A percentile compares a stretch with the other conserved stretches of the same genome.
These are phyloP conservation scores for Cyathus olla DNA, from an alignment of 1,284 basidiomycete species.

Conservation along the genomic window DNA sequence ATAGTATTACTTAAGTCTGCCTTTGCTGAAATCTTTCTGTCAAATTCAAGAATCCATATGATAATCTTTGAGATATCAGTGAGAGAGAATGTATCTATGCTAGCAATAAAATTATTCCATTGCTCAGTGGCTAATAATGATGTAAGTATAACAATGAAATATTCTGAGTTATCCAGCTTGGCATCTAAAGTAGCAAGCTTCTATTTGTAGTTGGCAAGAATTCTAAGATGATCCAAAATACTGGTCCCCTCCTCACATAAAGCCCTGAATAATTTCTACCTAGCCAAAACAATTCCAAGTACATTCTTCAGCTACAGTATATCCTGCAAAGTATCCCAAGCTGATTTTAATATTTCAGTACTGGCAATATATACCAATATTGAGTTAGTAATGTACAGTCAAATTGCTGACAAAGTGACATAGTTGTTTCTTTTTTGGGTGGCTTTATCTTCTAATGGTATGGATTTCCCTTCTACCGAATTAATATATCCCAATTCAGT, in stretches of 20 bases:
- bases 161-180: not conserved
- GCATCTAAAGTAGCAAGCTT: not conserved
- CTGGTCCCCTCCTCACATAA: not conserved
- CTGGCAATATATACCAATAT: too few relatives aligned
- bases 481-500: too few relatives aligned
- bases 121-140: not conserved
- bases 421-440: too few relatives aligned
- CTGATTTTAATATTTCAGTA: too few relatives aligned
- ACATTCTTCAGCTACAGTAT: too few relatives aligned
- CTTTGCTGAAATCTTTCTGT: not conserved
- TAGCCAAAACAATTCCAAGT: too few relatives aligned
- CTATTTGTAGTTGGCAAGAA: not conserved
- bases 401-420: too few relatives aligned
- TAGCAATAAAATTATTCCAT: not conserved
- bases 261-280: too few relatives aligned
- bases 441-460: too few relatives aligned
- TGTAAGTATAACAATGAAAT: not conserved
- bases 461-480: too few relatives aligned
- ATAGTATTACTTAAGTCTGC: not conserved
- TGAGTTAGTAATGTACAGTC: too few relatives aligned
- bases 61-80: not conserved
- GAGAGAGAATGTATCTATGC: not conserved
- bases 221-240: not conserved
- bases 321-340: too few relatives aligned
- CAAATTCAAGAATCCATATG: not conserved